Conservation (phyloP, 1,284 basidiomycete species). For the Singerocomus rubriflavus region DNA sequence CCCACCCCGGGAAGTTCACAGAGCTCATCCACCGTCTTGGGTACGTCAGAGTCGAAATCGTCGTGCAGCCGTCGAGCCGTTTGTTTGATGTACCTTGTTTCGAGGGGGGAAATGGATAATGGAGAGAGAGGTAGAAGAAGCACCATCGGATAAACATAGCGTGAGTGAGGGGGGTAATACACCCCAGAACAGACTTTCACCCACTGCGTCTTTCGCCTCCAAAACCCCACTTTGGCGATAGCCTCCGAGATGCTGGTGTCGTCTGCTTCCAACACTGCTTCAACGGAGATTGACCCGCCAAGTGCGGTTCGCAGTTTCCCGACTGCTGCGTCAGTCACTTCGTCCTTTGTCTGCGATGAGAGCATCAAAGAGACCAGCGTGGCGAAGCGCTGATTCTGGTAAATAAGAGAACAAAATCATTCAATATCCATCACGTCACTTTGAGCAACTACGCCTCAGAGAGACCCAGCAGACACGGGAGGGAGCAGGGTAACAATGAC, state of each 20-base stretch:
- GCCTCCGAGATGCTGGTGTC: conserved; percentile 63
- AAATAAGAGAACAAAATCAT: background rate
- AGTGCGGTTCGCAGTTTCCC: conserved; percentile 70
- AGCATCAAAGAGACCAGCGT: conserved; percentile 94
- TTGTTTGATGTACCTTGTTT: conserved; percentile 66
- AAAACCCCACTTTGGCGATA: conserved; percentile 92
- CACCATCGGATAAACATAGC: background rate
- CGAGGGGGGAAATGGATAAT: too few relatives aligned
- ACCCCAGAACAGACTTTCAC: conserved; percentile 18
- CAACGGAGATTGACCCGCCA: conserved; percentile 75
- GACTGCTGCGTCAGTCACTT: conserved; percentile 85
- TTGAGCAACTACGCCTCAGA: too few relatives aligned
- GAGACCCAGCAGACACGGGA: background rate
- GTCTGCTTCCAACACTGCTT: conserved; percentile 67
- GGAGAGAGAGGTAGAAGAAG: too few relatives aligned
- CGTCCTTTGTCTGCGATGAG: conserved; percentile 93
- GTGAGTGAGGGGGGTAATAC: background rate
- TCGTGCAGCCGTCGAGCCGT: conserved; percentile 67
- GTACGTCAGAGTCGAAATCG: conserved; percentile 77
- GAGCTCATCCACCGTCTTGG: conserved; percentile 82
- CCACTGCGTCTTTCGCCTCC: conserved; percentile 81
- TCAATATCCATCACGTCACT: background rate
- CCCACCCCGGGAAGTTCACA: conserved; percentile 86
- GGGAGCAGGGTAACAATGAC: background rate
- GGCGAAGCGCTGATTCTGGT: conserved; percentile 74